Percentiles rank a stretch among this genome's conserved stretches.
Conservation (phyloP, 352 stramenopile genomes). For the Stephanocyclus meneghinianus region DNA sequence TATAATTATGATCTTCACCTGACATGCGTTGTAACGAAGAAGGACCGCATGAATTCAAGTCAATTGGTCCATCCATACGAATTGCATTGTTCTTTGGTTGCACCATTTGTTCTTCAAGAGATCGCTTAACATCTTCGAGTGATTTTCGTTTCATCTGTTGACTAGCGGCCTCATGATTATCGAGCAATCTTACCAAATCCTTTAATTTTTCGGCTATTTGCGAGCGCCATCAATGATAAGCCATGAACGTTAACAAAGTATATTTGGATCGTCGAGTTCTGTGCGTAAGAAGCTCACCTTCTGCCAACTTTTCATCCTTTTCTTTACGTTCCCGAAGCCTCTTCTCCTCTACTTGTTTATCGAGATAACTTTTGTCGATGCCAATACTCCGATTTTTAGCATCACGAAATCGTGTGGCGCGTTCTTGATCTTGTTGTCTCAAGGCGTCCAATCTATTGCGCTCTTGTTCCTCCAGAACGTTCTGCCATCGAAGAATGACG, state of each 20-base stretch:
- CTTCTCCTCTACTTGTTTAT: constrained; percentile 59
- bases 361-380: constrained; percentile 43
- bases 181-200: constrained; percentile 30
- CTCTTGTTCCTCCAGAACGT: constrained; percentile 40
- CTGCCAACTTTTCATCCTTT: constrained; percentile 42
- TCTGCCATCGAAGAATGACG: constrained; percentile 14
- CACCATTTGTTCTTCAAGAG: constrained; percentile 45
- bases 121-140: constrained; percentile 41
- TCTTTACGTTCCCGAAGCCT: constrained; percentile 26
- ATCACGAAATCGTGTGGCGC: constrained; percentile 56
- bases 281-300: constrained; percentile 16
- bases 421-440: constrained; percentile 40
- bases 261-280: not conserved
- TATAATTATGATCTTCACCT: constrained; percentile 44
- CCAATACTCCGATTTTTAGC: constrained; percentile 57
- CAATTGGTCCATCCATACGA: constrained; percentile 34
- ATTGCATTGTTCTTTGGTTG: constrained; percentile 59
- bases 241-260: not conserved
- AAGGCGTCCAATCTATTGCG: constrained; percentile 38
- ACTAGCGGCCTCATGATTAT: constrained; percentile 25
- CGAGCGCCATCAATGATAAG: not conserved
- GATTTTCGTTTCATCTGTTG: constrained; percentile 32
- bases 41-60: constrained; percentile 41
- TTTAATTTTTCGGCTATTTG: constrained; percentile 40
- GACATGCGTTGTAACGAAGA: constrained; percentile 50